Percentiles rank a stretch among this genome's conserved stretches.
phyloP scores from a whole-genome alignment of 2,329 filamentous ascomycete species.

The Aspergillus sp. region DNA sequence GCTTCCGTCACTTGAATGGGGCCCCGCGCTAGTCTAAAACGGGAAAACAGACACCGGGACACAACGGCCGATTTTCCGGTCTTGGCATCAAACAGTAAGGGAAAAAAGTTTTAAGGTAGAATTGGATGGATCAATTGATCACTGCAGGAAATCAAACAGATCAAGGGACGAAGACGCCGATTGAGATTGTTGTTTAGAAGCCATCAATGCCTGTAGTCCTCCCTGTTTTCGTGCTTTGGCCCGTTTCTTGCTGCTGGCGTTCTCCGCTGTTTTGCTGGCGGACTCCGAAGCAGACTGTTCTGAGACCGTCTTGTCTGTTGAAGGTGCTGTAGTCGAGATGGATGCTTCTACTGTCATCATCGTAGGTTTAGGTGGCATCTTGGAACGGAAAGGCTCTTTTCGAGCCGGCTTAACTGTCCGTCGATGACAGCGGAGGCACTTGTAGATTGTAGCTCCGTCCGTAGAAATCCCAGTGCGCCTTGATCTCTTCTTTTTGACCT shows the following conservation, averaged over 20 bases:
- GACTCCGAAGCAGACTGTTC: slow-evolving; percentile 4
- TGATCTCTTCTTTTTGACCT: slow-evolving; percentile 16
- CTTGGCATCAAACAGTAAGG: slow-evolving; percentile 12
- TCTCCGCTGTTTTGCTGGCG: slow-evolving; percentile 24
- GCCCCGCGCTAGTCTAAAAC: slow-evolving; percentile 30
- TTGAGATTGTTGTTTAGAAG: slow-evolving; percentile 32
- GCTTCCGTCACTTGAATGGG: background rate
- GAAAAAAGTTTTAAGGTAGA: background rate
- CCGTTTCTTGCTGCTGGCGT: slow-evolving; percentile 49
- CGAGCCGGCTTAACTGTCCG: slow-evolving; percentile 23
- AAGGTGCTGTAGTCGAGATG: slow-evolving; percentile 6
- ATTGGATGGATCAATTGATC: slow-evolving; percentile 11
- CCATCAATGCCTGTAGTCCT: slow-evolving; percentile 49
- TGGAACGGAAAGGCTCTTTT: slow-evolving; percentile 10
- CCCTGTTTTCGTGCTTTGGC: slow-evolving; percentile 50
- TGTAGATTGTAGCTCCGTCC: slow-evolving; percentile 26
- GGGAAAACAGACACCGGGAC: slow-evolving; percentile 8
- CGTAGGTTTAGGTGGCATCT: slow-evolving; percentile 7
- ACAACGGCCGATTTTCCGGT: slow-evolving; percentile 10
- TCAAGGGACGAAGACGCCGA: slow-evolving; percentile 35
- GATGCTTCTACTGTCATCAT: slow-evolving; percentile 5
- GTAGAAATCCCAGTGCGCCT: slow-evolving; percentile 4
- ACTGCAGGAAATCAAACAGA: slow-evolving; percentile 50
- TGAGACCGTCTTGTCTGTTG: slow-evolving; percentile 6
- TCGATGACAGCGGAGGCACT: slow-evolving; percentile 32